phyloP scores from a whole-genome alignment of 1,284 basidiomycete genomes.

The Acaromyces ingoldii region DNA sequence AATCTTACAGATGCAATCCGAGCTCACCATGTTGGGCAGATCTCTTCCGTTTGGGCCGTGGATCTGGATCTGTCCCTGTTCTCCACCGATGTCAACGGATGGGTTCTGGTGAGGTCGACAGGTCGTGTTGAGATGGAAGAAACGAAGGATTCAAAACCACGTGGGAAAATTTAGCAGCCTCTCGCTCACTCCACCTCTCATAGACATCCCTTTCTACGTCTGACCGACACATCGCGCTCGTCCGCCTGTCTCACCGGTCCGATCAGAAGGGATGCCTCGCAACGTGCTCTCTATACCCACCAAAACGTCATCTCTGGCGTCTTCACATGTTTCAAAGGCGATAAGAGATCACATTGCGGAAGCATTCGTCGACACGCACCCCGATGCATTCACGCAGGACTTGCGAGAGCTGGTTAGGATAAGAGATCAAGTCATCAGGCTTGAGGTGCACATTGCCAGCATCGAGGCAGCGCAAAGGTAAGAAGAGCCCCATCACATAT shows the following conservation, averaged over 20 bases:
- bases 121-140: neutral
- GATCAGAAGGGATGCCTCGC: constrained; percentile 4
- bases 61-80: too few species aligned
- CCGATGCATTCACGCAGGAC: constrained; percentile 79
- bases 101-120: too few species aligned
- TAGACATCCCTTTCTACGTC: neutral
- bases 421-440: constrained; percentile 57
- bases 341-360: constrained; percentile 67
- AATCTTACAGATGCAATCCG: neutral
- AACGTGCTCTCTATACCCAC: constrained; percentile 41
- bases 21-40: constrained; percentile 1
- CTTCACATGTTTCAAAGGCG: constrained; percentile 45
- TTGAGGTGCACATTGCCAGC: constrained; percentile 56
- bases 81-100: too few species aligned
- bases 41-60: too few species aligned
- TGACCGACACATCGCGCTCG: neutral
- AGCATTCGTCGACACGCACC: constrained; percentile 70
- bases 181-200: neutral
- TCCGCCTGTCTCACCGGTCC: neutral
- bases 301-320: constrained; percentile 27
- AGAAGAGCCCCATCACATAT: neutral
- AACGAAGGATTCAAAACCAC: neutral
- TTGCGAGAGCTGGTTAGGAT: constrained; percentile 67
- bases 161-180: neutral
- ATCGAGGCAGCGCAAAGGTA: constrained; percentile 7